Evolutionary conservation across 1,284 basidiomycete species (phyloP), one percentile per base, ranked within the genome.

Genomic region (Mycena citricolor): DNA sequence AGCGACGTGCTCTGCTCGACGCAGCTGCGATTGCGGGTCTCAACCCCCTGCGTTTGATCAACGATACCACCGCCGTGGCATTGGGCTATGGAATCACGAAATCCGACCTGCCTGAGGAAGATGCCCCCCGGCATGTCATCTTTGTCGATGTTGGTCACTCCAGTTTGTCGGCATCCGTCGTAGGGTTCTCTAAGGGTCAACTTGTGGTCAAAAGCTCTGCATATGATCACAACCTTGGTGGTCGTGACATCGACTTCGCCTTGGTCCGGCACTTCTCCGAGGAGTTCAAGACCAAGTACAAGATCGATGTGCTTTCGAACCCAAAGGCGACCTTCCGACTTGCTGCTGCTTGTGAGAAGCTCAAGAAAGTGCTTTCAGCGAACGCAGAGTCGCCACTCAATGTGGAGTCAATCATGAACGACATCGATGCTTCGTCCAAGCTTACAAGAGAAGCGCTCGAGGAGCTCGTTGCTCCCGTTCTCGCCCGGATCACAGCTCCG

Each of bases 71-170:
- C 52, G 92, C 93, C 41, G 80, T 87, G 48, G 94, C 94, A 20
- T 86, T 97, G 61, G 91, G 90, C 44, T 97, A 94, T 70, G 94
- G 94, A 60, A 97, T 97, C 76, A 97, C 93, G 58, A 97, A 97
- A 70, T 82, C 86, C 22, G 94, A 97, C 67, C 79, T 97, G 38
- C 94, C 94, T 29, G 81, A 84, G 22, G 64, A 81, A 33, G 91
- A 94, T 55, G 82, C 79, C 54, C 82, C 93, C 2, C 78, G 86
- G 41, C 76, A 95, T 65, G 84, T 97, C 62, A 85, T 85, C 54
- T 97, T 97, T 60, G 81, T 97, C 57, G 94, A 97, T 61, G 81
- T 94, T 52, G 94, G 94, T 34, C 93, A 97, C 73, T 90, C 91
- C 2, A 81, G 82, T 68, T 78, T 92, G 68, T 88, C 90, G 28